phyloP scores from a whole-genome alignment of 2,329 filamentous ascomycete species.

The Cercospora sesami region DNA sequence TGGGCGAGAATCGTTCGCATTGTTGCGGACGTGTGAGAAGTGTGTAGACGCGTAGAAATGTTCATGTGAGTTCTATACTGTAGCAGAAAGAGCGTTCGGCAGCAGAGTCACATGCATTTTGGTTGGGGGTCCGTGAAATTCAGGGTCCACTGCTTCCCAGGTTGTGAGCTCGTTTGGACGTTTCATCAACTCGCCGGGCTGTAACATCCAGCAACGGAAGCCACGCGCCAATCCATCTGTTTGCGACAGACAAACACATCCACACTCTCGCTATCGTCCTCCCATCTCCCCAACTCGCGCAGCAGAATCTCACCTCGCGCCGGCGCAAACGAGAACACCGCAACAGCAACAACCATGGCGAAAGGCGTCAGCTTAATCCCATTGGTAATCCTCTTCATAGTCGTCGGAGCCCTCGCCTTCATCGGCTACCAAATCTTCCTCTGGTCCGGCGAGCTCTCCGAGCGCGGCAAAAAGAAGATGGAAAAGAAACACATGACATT shows the following conservation, averaged over 20 bases:
- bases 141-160: neutral
- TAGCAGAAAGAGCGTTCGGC: neutral
- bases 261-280: neutral
- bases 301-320: neutral
- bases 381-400: constrained; percentile 62
- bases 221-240: neutral
- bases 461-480: constrained; percentile 67
- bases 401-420: constrained; percentile 61
- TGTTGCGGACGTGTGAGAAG: neutral
- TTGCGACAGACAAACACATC: neutral
- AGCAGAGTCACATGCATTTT: neutral
- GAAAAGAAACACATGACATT: constrained; percentile 73
- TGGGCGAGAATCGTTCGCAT: neutral
- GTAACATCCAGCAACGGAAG: neutral
- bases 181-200: neutral
- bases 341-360: constrained; percentile 20
- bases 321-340: neutral
- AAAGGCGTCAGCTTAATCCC: constrained; percentile 54
- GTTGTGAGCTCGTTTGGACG: neutral
- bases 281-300: neutral
- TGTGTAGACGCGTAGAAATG: neutral
- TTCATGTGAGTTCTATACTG: neutral
- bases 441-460: constrained; percentile 64
- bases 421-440: constrained; percentile 71
- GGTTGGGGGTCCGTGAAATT: neutral